Evolutionary conservation across 345 rosid species (phyloP), one percentile per base, ranked within the genome.

Genomic region (Litchi chinensis): DNA sequence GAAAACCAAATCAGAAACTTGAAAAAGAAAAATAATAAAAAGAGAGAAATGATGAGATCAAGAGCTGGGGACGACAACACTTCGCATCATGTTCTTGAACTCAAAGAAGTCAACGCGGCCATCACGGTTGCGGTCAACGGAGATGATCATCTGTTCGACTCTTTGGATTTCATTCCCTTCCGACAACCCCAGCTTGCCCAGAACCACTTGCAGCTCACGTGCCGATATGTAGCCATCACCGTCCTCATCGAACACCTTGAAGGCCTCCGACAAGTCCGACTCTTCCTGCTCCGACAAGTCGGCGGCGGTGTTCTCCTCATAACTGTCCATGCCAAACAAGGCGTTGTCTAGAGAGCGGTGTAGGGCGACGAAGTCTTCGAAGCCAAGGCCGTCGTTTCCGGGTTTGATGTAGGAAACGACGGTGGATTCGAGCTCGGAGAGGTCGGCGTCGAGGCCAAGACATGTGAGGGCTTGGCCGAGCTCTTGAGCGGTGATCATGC

Each of bases 161-260:
- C 92, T 86, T 8, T 81, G 89, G 32, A 93, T 88, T 79, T 95
- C 98, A 7, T 78, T 87, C 24, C 89, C 97, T 72, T 95, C 95
- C 8, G 90, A 78, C 72, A 95, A 73, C 2, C 98, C 98, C 37
- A 95, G 84, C 78, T 95, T 93, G 79, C 81, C 79, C 81, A 95
- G 56, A 16, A 95, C 98, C 44, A 73, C 82, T 41, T 95, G 98
- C 83, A 95, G 81, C 70, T 95, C 98, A 19, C 71, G 77, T 4
- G 98, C 97, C 0, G 98, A 95, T 66, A 92, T 95, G 83, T 85
- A 93, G 0, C 99, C 97, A 65, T 95, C 99, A 0, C 99, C 97
- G 19, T 93, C 92, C 83, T 87, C 97, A 24, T 95, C 99, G 52
- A 93, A 92, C 68, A 95, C 99, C 88, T 95, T 95, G 81, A 95